phyloP scores from a whole-genome alignment of 352 stramenopile species.

The Pythium vanterpoolii region DNA sequence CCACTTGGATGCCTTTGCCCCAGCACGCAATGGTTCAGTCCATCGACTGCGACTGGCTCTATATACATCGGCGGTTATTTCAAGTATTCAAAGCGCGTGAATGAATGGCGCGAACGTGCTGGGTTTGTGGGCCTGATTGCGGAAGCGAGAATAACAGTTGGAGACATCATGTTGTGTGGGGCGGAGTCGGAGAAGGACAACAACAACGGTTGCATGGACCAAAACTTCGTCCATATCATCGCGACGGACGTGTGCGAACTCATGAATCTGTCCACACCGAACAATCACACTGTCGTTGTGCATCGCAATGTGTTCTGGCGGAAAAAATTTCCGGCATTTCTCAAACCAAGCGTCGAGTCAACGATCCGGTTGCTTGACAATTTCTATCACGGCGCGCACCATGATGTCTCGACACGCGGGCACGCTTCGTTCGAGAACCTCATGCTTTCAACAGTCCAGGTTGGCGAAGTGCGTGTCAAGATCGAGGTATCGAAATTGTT shows the following conservation, averaged over 20 bases:
- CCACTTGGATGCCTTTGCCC: slow-evolving; percentile 13
- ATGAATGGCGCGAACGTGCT: slow-evolving; percentile 42
- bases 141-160: slow-evolving; percentile 4
- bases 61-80: slow-evolving; percentile 52
- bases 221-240: neutral
- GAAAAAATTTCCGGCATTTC: slow-evolving; percentile 36
- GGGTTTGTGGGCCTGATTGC: slow-evolving; percentile 57
- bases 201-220: neutral
- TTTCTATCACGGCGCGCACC: slow-evolving; percentile 56
- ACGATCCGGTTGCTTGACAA: slow-evolving; percentile 44
- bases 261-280: slow-evolving; percentile 7
- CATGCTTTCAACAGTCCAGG: slow-evolving; percentile 45
- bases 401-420: slow-evolving; percentile 34
- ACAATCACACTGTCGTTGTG: slow-evolving; percentile 28
- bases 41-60: slow-evolving; percentile 24
- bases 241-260: neutral
- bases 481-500: slow-evolving; percentile 39
- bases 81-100: slow-evolving; percentile 43
- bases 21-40: neutral
- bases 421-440: slow-evolving; percentile 61
- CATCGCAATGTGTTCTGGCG: slow-evolving; percentile 65
- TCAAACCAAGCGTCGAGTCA: neutral
- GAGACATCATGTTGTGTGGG: neutral
- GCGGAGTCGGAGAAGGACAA: neutral
- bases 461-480: slow-evolving; percentile 42